These are phyloP conservation scores for Luffa aegyptiaca DNA, from an alignment of 306 rosid genomes.

Conservation along the genomic window DNA sequence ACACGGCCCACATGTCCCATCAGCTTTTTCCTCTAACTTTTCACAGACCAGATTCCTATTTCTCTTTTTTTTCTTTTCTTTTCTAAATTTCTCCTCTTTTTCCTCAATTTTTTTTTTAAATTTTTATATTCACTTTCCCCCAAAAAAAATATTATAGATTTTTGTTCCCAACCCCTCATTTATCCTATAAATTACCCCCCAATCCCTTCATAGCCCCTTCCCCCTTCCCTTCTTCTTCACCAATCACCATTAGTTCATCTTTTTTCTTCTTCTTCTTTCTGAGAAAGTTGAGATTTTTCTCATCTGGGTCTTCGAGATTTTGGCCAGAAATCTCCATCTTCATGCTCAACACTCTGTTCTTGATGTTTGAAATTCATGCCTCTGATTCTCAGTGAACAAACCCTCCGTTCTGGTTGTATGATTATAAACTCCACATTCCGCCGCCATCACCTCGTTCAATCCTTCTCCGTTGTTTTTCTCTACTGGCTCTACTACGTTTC, in stretches of 20 bases:
- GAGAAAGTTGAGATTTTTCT: background rate
- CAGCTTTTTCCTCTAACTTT: constrained; percentile 4
- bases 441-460: constrained; percentile 95
- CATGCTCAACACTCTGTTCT: constrained; percentile 50
- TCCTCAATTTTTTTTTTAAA: background rate
- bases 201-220: constrained; percentile 14
- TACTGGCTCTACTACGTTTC: constrained; percentile 93
- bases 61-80: background rate
- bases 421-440: constrained; percentile 71
- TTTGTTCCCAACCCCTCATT: constrained; percentile 17
- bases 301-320: background rate
- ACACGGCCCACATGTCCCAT: constrained; percentile 18
- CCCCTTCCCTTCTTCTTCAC: constrained; percentile 18
- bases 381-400: constrained; percentile 72
- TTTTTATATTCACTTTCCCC: background rate
- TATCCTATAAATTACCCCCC: constrained; percentile 46
- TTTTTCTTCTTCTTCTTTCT: constrained; percentile 6
- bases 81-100: background rate
- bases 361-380: constrained; percentile 91
- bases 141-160: background rate
- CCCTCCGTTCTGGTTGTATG: constrained; percentile 72
- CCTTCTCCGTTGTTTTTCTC: constrained; percentile 94
- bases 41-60: constrained; percentile 19
- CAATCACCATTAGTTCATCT: background rate
- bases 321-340: constrained; percentile 1